These are phyloP conservation scores for Macrocybe gigantea DNA, from an alignment of 768 basidiomycete genomes.

Conservation along the genomic window DNA sequence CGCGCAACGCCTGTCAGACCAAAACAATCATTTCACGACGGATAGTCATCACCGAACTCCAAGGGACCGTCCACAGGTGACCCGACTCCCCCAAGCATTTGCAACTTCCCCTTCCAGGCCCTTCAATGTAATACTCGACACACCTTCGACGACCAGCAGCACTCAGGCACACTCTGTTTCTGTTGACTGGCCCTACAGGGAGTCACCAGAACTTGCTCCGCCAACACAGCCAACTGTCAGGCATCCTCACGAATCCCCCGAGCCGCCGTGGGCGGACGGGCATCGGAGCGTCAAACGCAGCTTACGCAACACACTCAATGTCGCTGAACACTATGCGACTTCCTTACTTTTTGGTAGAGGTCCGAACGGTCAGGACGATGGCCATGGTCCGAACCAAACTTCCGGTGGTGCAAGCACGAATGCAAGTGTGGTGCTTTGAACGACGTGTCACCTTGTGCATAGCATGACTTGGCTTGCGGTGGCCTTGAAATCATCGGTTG, in stretches of 20 bases:
- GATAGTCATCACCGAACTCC: too few species aligned
- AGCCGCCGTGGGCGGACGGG: conserved; percentile 37
- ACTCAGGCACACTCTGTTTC: not conserved
- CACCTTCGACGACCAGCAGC: not conserved
- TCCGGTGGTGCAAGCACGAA: too few species aligned
- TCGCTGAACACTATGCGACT: conserved; percentile 66
- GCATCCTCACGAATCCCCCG: conserved; percentile 33
- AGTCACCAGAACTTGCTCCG: conserved; percentile 28
- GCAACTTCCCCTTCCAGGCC: too few species aligned
- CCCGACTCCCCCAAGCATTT: too few species aligned
- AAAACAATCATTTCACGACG: too few species aligned
- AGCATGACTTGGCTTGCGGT: too few species aligned
- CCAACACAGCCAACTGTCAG: conserved; percentile 22
- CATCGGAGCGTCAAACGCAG: conserved; percentile 58
- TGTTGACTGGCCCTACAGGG: conserved; percentile 36
- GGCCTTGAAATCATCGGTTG: too few species aligned
- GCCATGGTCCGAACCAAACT: conserved; percentile 6
- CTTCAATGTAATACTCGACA: too few species aligned
- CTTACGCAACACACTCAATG: conserved; percentile 60
- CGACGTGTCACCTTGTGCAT: too few species aligned
- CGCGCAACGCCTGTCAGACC: too few species aligned
- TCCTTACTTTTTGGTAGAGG: conserved; percentile 60
- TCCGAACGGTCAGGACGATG: conserved; percentile 15
- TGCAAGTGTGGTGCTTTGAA: too few species aligned
- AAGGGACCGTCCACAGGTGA: too few species aligned